Evolutionary conservation across 2,329 filamentous ascomycete genomes (phyloP), one percentile per base, ranked within the genome.

Genomic region (Pyricularia sp.): DNA sequence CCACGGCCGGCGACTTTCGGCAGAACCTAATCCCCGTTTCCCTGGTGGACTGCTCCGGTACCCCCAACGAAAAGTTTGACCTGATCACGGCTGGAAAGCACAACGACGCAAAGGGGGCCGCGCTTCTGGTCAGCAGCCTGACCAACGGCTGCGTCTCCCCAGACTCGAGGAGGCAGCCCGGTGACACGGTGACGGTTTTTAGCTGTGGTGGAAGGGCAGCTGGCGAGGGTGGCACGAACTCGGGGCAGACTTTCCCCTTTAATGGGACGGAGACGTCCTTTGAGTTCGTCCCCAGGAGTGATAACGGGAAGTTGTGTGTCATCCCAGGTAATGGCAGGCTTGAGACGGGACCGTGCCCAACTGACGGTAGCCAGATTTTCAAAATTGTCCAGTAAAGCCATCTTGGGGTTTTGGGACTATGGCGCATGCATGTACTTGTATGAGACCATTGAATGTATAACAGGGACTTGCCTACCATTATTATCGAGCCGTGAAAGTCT

Each of bases 91-190:
- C 78, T 17, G 84, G 84, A 12, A 79, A 77, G 70, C 83, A 86
- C 73, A 84, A 86, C 73, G 75, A 84, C 69, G 79, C 77, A 7
- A 72, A 76, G 23, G 78, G 78, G 26, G 76, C 77, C 9, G 80
- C 81, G 7, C 73, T 86, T 70, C 74, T 86, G 30, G 81, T 85
- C 20, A 85, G 82, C 76, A 79, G 79, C 31, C 71, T 84, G 77
- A 84, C 78, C 64, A 79, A 84, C 67, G 83, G 83, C n/a, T 86
- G 84, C 69, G 76, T 86, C 64, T 84, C 80, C 75, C 82, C 84
- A 64, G 84, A 86, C 69, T 75, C 74, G 20, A 77, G 83, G 25
- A 77, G 83, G 23, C 73, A 76, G 5, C 74, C 75, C 2, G 80
- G 79, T 1, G 83, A 85, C 68, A 83, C 80, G 1, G 83, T 85